These are phyloP conservation scores for Zalaria sp. DNA, from an alignment of 2,329 filamentous ascomycete species.

Conservation along the genomic window DNA sequence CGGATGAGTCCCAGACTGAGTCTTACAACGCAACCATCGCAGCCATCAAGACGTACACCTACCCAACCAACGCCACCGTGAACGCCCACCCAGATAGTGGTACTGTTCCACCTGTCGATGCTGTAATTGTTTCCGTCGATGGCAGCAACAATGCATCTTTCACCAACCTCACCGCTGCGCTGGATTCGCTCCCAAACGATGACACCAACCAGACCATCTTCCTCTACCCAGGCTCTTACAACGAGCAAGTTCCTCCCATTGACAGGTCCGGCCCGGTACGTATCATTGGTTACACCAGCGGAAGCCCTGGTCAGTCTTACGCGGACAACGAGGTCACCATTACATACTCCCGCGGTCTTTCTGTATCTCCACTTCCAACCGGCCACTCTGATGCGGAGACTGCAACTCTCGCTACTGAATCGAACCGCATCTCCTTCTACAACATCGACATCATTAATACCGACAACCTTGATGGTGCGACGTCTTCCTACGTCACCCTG, in stretches of 20 bases:
- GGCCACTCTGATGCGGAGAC: constrained; percentile 27
- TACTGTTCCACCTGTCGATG: constrained; percentile 24
- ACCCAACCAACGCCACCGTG: constrained; percentile 16
- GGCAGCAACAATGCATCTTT: constrained; percentile 17
- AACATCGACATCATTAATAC: constrained; percentile 21
- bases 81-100: constrained; percentile 27
- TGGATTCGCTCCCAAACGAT: constrained; percentile 22
- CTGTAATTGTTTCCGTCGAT: constrained; percentile 27
- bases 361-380: constrained; percentile 23
- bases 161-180: constrained; percentile 20
- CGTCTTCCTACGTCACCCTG: constrained; percentile 18
- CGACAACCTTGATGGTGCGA: constrained; percentile 15
- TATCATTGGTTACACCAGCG: constrained; percentile 20
- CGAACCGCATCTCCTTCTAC: constrained; percentile 19
- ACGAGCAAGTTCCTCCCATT: constrained; percentile 25
- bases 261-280: constrained; percentile 26
- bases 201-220: constrained; percentile 23
- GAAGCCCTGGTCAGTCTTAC: constrained; percentile 19
- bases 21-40: constrained; percentile 6
- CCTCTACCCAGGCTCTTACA: constrained; percentile 27
- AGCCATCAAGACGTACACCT: constrained; percentile 10
- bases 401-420: constrained; percentile 30
- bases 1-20: constrained; percentile 14
- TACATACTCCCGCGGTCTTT: constrained; percentile 15
- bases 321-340: constrained; percentile 24